phyloP scores from a whole-genome alignment of 2,329 filamentous ascomycete genomes.

The Fusarium buxicola region DNA sequence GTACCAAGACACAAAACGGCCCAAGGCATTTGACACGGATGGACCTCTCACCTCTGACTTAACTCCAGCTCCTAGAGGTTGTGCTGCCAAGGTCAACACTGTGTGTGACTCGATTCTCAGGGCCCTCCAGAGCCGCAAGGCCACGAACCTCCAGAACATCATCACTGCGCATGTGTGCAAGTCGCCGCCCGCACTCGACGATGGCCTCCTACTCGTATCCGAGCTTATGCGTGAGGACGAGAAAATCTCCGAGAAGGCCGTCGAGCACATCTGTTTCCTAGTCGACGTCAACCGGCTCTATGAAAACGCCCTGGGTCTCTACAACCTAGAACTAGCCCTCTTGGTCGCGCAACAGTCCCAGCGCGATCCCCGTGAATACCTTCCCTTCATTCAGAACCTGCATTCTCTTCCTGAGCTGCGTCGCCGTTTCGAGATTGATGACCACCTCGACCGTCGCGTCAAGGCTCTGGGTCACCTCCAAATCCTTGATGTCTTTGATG shows the following conservation, averaged over 20 bases:
- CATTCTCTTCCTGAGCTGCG: conserved; percentile 78
- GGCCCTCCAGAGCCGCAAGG: conserved; percentile 70
- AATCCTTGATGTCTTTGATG: conserved; percentile 77
- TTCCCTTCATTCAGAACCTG: conserved; percentile 91
- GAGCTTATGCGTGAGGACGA: conserved; percentile 75
- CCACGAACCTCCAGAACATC: conserved; percentile 84
- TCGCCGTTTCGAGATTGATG: conserved; percentile 86
- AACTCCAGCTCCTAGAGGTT: conserved; percentile 26
- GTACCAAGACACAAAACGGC: conserved; percentile 84
- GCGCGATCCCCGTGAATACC: conserved; percentile 93
- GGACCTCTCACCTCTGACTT: conserved; percentile 21
- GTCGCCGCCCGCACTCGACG: conserved; percentile 86
- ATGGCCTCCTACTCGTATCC: conserved; percentile 83
- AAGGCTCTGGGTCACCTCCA: conserved; percentile 86
- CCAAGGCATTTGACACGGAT: conserved; percentile 32
- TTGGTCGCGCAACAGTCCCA: conserved; percentile 96
- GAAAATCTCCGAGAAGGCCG: conserved; percentile 83
- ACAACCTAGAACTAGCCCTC: conserved; percentile 89
- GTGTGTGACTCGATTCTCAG: conserved; percentile 88
- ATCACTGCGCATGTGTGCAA: conserved; percentile 97
- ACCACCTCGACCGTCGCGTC: conserved; percentile 79
- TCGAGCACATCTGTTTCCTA: conserved; percentile 97
- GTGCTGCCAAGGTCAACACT: conserved; percentile 77
- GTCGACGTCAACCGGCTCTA: conserved; percentile 94
- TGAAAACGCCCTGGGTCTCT: conserved; percentile 88